phyloP scores from a whole-genome alignment of 1,139 yeast species.

The Maudiozyma humilis region DNA sequence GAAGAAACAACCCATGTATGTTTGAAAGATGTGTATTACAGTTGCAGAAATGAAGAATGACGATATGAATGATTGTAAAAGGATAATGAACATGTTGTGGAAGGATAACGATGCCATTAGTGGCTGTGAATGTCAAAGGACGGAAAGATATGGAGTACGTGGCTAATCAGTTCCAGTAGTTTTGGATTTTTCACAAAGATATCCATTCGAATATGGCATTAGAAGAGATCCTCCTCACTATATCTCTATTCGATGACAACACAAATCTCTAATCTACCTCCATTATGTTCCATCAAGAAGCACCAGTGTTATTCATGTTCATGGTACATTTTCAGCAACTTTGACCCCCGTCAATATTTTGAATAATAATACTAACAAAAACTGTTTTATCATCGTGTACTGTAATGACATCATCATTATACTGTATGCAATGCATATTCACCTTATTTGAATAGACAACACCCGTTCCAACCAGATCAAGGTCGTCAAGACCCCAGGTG shows the following conservation, averaged over 20 bases:
- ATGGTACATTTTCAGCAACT: too few relatives aligned
- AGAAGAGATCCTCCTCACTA: too few relatives aligned
- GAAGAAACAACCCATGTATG: constrained; percentile 76
- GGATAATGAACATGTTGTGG: background rate
- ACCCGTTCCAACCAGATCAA: constrained; percentile 98
- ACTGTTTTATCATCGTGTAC: background rate
- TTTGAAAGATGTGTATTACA: constrained; percentile 17
- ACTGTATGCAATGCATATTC: background rate
- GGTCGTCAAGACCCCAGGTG: constrained; percentile 99
- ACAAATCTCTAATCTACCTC: too few relatives aligned
- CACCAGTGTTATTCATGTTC: too few relatives aligned
- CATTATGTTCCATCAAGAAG: too few relatives aligned
- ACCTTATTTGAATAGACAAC: constrained; percentile 54
- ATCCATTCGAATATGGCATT: too few relatives aligned
- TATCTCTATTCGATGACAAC: too few relatives aligned
- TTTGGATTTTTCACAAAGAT: too few relatives aligned
- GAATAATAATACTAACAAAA: constrained; percentile 41
- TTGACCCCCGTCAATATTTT: too few relatives aligned
- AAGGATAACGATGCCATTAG: constrained; percentile 11
- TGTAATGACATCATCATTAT: background rate
- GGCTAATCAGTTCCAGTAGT: too few relatives aligned
- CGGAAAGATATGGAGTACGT: background rate
- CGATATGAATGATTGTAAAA: background rate
- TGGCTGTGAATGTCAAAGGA: background rate
- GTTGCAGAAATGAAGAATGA: background rate